These are phyloP conservation scores for Candolleomyces eurysporus DNA, from an alignment of 768 basidiomycete genomes.

Conservation along the genomic window DNA sequence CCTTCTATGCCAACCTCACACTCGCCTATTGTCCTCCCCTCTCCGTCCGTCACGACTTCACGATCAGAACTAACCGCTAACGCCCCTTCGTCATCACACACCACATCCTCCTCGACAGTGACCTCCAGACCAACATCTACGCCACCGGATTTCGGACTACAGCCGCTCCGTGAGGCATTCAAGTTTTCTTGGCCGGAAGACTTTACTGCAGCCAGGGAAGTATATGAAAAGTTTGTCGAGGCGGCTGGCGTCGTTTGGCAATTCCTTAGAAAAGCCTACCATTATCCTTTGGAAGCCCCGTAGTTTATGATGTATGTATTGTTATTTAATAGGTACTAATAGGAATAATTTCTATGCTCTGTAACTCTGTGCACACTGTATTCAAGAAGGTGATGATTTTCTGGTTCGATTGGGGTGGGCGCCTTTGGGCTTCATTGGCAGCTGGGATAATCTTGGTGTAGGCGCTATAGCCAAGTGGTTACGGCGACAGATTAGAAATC, in stretches of 20 bases:
- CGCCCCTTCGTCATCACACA: not conserved
- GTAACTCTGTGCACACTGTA: no score
- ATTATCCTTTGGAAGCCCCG: conserved; percentile 58
- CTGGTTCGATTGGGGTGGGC: no score
- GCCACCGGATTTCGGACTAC: not conserved
- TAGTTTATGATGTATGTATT: conserved; percentile 15
- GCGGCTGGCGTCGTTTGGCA: conserved; percentile 45
- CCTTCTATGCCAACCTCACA: not conserved
- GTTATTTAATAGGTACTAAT: no score
- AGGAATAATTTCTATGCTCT: no score
- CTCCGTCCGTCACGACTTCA: not conserved
- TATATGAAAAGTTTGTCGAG: conserved; percentile 34
- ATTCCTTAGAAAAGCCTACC: conserved; percentile 47
- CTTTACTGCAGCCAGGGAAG: conserved; percentile 18
- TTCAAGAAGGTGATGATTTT: no score
- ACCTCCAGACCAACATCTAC: not conserved
- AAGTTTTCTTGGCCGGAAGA: conserved; percentile 28
- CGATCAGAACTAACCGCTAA: not conserved
- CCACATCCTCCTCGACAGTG: not conserved
- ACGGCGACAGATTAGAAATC: conserved; percentile 77
- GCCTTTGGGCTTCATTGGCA: not conserved
- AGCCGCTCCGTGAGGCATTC: not conserved
- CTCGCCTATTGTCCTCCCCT: not conserved
- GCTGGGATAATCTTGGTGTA: not conserved
- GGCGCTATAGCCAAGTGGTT: conserved; percentile 81